Conservation (phyloP, 106 monocot genomes). For the Apostasia ramifera region DNA sequence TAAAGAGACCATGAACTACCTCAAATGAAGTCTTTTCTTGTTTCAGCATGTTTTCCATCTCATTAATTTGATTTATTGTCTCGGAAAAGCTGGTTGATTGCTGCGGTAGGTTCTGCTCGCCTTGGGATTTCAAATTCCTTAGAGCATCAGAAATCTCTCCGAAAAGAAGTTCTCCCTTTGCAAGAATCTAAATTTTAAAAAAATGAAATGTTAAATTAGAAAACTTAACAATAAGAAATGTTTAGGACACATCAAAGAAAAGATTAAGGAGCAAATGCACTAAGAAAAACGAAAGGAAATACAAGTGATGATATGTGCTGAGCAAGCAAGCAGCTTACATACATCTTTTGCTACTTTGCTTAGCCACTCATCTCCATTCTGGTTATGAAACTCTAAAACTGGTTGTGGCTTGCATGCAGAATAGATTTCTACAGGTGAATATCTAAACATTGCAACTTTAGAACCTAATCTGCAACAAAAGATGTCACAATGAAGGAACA, state of each 20-base stretch:
- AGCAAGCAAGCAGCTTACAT: slow-evolving; percentile 9
- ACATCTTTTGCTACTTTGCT: slow-evolving; percentile 60
- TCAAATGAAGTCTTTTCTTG: slow-evolving; percentile 73
- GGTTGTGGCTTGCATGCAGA: slow-evolving; percentile 66
- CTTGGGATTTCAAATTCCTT: slow-evolving; percentile 32
- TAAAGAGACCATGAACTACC: slow-evolving; percentile 26
- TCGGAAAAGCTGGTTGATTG: slow-evolving; percentile 12
- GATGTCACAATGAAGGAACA: background rate
- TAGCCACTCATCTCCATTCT: slow-evolving; percentile 57
- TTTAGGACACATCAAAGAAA: background rate
- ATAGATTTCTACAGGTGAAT: slow-evolving; percentile 72
- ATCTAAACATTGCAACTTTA: slow-evolving; percentile 84
- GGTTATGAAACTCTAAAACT: slow-evolving; percentile 51
- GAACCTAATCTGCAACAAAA: slow-evolving; percentile 56
- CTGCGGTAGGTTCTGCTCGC: slow-evolving; percentile 7
- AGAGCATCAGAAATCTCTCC: slow-evolving; percentile 37
- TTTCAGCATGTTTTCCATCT: slow-evolving; percentile 53
- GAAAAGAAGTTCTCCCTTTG: slow-evolving; percentile 40
- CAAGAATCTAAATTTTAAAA: slow-evolving; percentile 34
- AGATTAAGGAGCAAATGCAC: background rate
- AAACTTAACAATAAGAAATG: slow-evolving; percentile 1
- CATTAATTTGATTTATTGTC: slow-evolving; percentile 26
- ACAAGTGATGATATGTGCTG: background rate
- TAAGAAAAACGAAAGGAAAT: background rate
- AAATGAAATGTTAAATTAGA: slow-evolving; percentile 13